Evolutionary conservation across 345 rosid species (phyloP).

Genomic region (Rubroshorea leprosula): DNA sequence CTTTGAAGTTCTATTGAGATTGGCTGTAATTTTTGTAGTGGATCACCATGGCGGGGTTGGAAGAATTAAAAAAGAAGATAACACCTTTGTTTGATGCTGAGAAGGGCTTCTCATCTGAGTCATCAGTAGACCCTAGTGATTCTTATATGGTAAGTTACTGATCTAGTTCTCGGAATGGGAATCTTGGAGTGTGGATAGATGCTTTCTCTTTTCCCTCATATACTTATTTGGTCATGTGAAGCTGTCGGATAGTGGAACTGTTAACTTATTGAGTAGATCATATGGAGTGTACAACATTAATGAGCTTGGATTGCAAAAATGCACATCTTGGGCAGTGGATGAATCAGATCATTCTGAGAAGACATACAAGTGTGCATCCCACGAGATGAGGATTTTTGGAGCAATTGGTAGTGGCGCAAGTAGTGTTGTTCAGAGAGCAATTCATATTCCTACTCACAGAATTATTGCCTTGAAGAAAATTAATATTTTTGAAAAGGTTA

Average conservation of each 20-base stretch:
- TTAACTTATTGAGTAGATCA: slow-evolving; percentile 92
- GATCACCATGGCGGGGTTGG: slow-evolving; percentile 79
- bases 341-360: slow-evolving; percentile 59
- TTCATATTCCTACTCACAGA: slow-evolving; percentile 80
- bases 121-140: slow-evolving; percentile 61
- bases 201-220: neutral
- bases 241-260: slow-evolving; percentile 89
- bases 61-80: slow-evolving; percentile 77
- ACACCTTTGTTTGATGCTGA: slow-evolving; percentile 89
- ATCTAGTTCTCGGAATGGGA: neutral
- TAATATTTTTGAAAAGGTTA: slow-evolving; percentile 84
- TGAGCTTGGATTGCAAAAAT: slow-evolving; percentile 87
- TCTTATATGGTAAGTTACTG: slow-evolving; percentile 54
- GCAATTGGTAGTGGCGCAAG: slow-evolving; percentile 97
- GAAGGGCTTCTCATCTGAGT: slow-evolving; percentile 72
- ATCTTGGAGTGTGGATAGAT: neutral
- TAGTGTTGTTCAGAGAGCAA: slow-evolving; percentile 95
- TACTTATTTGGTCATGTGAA: slow-evolving; percentile 24
- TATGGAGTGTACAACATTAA: slow-evolving; percentile 86
- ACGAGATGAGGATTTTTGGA: slow-evolving; percentile 88
- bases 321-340: slow-evolving; percentile 51
- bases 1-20: slow-evolving; percentile 1
- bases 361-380: slow-evolving; percentile 81
- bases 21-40: slow-evolving; percentile 3
- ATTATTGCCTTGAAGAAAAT: slow-evolving; percentile 89